Conservation (phyloP, 2,329 filamentous ascomycete species). For the Fusarium robinianum region DNA sequence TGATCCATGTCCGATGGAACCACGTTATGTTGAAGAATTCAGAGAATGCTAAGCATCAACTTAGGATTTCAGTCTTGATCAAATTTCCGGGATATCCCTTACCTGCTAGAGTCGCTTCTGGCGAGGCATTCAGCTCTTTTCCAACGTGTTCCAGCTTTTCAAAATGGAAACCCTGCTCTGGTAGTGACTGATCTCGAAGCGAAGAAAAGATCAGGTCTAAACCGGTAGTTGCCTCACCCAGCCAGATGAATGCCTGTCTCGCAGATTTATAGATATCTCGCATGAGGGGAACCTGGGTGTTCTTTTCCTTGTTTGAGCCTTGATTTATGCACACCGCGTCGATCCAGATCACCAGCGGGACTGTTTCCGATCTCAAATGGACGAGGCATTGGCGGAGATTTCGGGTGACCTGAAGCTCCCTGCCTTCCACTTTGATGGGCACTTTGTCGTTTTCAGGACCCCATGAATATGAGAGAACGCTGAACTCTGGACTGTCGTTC, state of each 20-base stretch:
- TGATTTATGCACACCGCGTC: conserved; percentile 8
- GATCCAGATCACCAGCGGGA: conserved; percentile 3
- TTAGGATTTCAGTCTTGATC: not conserved
- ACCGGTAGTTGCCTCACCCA: conserved; percentile 1
- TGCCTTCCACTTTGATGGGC: not conserved
- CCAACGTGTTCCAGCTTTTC: not conserved
- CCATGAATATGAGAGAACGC: conserved; percentile 9
- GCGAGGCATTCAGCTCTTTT: not conserved
- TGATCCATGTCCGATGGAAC: conserved; percentile 5
- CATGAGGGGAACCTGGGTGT: conserved; percentile 1
- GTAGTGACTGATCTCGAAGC: not conserved
- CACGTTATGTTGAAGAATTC: not conserved
- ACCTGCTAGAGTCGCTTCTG: not conserved
- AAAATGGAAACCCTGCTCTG: not conserved
- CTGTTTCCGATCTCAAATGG: not conserved
- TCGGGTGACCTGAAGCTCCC: not conserved
- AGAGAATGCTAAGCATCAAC: not conserved
- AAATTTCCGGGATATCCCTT: not conserved
- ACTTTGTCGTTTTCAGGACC: not conserved
- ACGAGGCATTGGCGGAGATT: conserved; percentile 4
- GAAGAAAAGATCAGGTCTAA: conserved; percentile 3
- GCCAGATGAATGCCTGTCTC: not conserved
- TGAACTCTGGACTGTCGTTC: not conserved
- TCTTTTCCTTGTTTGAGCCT: conserved; percentile 1
- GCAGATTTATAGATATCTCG: not conserved